Conservation (phyloP, 768 basidiomycete genomes). For the Auricularia heimuer region DNA sequence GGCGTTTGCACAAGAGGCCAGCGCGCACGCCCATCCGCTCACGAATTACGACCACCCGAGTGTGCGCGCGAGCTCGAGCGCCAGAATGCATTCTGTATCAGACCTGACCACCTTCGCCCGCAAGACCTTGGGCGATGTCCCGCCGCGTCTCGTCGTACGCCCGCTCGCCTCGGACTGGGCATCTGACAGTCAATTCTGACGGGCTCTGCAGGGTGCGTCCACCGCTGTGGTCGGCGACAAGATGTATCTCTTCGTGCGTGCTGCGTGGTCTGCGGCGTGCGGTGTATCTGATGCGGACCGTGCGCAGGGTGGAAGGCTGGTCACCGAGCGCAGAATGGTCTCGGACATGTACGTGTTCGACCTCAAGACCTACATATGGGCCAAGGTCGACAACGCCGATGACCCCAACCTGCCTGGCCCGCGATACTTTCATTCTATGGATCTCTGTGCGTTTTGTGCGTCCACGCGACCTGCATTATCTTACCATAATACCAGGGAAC, state of each 20-base stretch:
- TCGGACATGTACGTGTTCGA: constrained; percentile 87
- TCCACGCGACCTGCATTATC: constrained; percentile 4
- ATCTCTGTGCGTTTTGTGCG: constrained; percentile 45
- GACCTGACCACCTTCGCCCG: constrained; percentile 82
- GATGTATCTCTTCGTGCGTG: constrained; percentile 80
- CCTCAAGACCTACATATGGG: constrained; percentile 73
- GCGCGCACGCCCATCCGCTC: background rate
- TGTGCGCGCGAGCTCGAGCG: constrained; percentile 7
- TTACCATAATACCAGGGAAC: constrained; percentile 47
- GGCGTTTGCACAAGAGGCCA: background rate
- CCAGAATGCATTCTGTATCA: constrained; percentile 67
- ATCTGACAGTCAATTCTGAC: background rate
- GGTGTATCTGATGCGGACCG: background rate
- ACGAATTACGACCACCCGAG: background rate
- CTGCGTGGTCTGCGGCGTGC: background rate
- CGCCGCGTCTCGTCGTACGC: constrained; percentile 77
- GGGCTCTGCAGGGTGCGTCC: constrained; percentile 57
- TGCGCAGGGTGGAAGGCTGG: constrained; percentile 71
- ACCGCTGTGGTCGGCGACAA: constrained; percentile 84
- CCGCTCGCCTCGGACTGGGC: background rate
- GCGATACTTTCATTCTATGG: constrained; percentile 92
- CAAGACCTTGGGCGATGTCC: constrained; percentile 77
- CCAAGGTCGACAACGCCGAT: constrained; percentile 45
- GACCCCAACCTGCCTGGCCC: constrained; percentile 69
- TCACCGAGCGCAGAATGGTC: constrained; percentile 80